These are phyloP conservation scores for Lentinula sp. DNA, from an alignment of 768 basidiomycete genomes.

Conservation along the genomic window DNA sequence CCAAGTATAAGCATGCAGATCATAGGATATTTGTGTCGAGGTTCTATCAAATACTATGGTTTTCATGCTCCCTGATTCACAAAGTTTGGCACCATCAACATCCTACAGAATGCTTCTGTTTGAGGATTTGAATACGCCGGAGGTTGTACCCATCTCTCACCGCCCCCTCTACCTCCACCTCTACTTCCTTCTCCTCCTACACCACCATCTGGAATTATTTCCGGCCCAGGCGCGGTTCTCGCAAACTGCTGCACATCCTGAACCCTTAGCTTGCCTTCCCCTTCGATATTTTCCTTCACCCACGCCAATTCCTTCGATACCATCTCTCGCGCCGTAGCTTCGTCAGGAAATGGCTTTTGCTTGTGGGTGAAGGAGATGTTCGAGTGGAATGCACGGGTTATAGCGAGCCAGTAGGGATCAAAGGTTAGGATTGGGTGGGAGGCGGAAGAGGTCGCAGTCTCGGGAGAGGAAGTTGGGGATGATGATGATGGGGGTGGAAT, in stretches of 20 bases:
- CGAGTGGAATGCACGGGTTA: conserved; percentile 80
- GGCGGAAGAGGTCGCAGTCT: conserved; percentile 12
- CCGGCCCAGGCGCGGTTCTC: conserved; percentile 8
- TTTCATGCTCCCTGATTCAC: neutral
- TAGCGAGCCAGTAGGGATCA: conserved; percentile 93
- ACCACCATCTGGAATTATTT: neutral
- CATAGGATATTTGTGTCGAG: no score
- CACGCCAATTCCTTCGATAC: conserved; percentile 60
- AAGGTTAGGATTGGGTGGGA: conserved; percentile 45
- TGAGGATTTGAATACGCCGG: conserved; percentile 83
- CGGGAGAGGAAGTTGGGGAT: neutral
- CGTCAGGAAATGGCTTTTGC: conserved; percentile 57
- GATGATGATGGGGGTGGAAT: neutral
- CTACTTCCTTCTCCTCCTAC: neutral
- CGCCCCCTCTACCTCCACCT: neutral
- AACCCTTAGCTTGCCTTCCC: conserved; percentile 11
- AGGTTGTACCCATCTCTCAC: conserved; percentile 32
- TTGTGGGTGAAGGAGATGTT: conserved; percentile 52
- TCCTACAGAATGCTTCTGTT: conserved; percentile 75
- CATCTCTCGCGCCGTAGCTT: conserved; percentile 40
- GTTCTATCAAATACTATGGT: conserved; percentile 20
- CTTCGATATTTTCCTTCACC: conserved; percentile 52
- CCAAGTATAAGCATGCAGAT: no score
- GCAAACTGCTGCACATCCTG: conserved; percentile 13
- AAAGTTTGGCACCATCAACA: conserved; percentile 73